Conservation (phyloP, 352 stramenopile genomes). For the Phytopythium aichiense region DNA sequence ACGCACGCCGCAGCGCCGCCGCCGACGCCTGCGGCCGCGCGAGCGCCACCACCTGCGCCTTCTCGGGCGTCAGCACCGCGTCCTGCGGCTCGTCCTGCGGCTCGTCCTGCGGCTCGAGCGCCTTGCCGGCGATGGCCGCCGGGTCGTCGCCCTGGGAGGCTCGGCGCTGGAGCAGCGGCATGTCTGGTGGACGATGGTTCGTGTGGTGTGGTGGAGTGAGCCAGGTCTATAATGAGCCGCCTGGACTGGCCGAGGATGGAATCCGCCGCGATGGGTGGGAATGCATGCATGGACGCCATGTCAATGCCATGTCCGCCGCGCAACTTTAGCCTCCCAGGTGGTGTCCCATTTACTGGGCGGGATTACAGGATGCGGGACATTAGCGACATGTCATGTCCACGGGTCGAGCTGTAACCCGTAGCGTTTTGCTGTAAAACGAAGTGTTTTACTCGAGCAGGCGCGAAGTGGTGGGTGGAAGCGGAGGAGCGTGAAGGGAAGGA, state of each 20-base stretch:
- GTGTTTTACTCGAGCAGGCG: too few relatives aligned
- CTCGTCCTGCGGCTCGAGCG: background rate
- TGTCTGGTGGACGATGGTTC: background rate
- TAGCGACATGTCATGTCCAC: too few relatives aligned
- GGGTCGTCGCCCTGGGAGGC: background rate
- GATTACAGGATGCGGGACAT: too few relatives aligned
- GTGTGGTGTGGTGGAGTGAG: background rate
- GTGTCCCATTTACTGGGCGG: too few relatives aligned
- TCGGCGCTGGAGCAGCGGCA: background rate
- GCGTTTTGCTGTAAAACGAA: too few relatives aligned
- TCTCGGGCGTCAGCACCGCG: slow-evolving; percentile 14
- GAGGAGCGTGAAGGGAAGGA: too few relatives aligned
- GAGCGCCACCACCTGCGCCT: slow-evolving; percentile 17
- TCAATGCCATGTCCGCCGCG: background rate
- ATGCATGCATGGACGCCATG: background rate
- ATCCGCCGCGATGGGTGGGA: background rate
- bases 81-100: too few relatives aligned
- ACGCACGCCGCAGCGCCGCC: background rate
- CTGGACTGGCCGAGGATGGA: background rate
- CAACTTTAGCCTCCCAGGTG: too few relatives aligned
- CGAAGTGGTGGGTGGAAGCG: too few relatives aligned
- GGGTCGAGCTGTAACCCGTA: too few relatives aligned
- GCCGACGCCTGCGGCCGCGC: slow-evolving; percentile 1
- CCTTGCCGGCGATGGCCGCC: background rate
- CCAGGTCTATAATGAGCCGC: background rate